Evolutionary conservation across 371 early-diverging fungal genomes (phyloP).

Genomic region (Rhizopus delemar): DNA sequence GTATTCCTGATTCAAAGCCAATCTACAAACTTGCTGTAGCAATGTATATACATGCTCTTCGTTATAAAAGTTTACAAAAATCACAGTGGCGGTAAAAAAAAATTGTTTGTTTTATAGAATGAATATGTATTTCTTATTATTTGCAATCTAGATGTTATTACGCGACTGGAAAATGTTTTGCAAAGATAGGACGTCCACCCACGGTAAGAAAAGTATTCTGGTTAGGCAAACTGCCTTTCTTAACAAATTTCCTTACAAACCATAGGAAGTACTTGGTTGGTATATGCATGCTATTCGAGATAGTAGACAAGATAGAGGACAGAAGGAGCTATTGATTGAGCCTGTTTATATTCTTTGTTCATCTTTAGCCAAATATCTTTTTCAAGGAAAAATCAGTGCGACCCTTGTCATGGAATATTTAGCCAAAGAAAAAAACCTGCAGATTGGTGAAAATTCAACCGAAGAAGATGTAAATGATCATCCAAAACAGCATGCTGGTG

Average conservation of each 20-base stretch:
- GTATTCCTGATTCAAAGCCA: slow-evolving; percentile 23
- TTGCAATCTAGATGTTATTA: slow-evolving; percentile 45
- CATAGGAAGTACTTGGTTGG: slow-evolving; percentile 45
- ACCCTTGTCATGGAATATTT: slow-evolving; percentile 8
- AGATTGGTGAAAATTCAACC: no score
- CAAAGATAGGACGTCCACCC: slow-evolving; percentile 53
- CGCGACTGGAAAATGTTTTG: slow-evolving; percentile 66
- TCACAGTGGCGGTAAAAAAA: slow-evolving; percentile 45
- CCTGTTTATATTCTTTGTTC: slow-evolving; percentile 61
- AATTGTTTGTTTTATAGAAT: no score
- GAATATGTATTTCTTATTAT: not conserved
- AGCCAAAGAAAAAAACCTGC: not conserved
- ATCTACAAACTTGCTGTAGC: slow-evolving; percentile 51
- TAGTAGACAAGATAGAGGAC: slow-evolving; percentile 48
- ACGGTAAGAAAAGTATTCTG: slow-evolving; percentile 24
- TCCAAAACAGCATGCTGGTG: not conserved
- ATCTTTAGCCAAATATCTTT: slow-evolving; percentile 56
- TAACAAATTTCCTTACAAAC: not conserved
- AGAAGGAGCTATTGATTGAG: slow-evolving; percentile 59
- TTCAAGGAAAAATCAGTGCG: slow-evolving; percentile 46
- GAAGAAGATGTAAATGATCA: no score
- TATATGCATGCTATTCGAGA: slow-evolving; percentile 46
- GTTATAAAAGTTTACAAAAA: slow-evolving; percentile 34
- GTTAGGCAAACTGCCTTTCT: not conserved
- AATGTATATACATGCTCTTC: slow-evolving; percentile 39